These are phyloP conservation scores for Fomitopsis palustris DNA, from an alignment of 1,284 basidiomycete genomes.

Conservation along the genomic window DNA sequence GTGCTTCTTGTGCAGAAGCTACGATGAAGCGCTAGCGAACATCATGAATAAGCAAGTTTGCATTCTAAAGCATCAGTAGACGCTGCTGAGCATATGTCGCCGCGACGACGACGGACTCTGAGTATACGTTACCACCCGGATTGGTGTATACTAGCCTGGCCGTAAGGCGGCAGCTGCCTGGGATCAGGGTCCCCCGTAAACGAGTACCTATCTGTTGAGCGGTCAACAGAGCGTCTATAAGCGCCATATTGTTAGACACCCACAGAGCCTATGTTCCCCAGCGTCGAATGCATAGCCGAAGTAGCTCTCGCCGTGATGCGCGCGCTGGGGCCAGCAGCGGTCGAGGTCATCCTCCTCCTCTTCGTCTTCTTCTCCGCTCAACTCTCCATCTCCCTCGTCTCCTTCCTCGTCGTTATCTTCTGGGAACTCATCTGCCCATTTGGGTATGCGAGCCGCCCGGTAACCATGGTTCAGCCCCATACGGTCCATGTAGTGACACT, in stretches of 20 bases:
- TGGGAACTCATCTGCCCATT: slow-evolving; percentile 10
- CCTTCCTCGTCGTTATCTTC: slow-evolving; percentile 1
- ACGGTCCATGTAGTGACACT: slow-evolving; percentile 32
- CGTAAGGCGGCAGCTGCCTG: slow-evolving; percentile 4
- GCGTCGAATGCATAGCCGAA: slow-evolving; percentile 36
- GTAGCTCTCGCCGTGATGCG: slow-evolving; percentile 32
- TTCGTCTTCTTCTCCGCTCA: slow-evolving; percentile 5
- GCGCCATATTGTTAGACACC: not conserved
- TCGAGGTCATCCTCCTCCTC: slow-evolving; percentile 17
- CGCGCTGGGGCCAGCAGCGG: slow-evolving; percentile 30
- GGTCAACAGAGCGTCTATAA: not conserved
- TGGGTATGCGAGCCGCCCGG: slow-evolving; percentile 19
- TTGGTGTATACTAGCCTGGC: slow-evolving; percentile 4
- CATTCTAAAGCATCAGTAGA: no score
- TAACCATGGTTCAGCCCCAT: slow-evolving; percentile 30
- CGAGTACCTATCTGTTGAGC: slow-evolving; percentile 7
- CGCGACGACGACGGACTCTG: no score
- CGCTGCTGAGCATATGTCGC: no score
- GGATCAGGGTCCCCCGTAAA: slow-evolving; percentile 14
- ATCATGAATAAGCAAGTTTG: no score
- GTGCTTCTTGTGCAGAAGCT: no score
- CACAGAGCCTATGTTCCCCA: slow-evolving; percentile 31
- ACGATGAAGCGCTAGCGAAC: no score
- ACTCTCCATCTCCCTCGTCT: slow-evolving; percentile 13
- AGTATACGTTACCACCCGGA: not conserved